Percentiles rank a stretch among this genome's conserved stretches.
Evolutionary conservation across 768 basidiomycete genomes (phyloP).

Genomic region (Termitomyces sp.): DNA sequence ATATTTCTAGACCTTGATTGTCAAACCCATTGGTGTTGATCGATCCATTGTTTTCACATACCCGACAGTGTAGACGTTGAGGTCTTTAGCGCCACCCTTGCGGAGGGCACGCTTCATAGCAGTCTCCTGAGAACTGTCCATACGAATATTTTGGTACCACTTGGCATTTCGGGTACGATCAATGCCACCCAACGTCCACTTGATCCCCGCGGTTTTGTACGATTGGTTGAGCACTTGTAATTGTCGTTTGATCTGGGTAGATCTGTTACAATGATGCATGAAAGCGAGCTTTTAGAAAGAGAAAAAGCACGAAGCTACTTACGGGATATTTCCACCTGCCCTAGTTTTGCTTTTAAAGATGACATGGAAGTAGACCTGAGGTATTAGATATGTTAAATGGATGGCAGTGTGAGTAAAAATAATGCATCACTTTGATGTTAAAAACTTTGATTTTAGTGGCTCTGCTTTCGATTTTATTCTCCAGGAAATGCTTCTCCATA

Average conservation of each 20-base stretch:
- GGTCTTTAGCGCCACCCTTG: neutral
- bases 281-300: no score
- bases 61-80: neutral
- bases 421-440: no score
- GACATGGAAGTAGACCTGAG: neutral
- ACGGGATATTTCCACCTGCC: neutral
- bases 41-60: neutral
- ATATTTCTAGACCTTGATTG: neutral
- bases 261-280: neutral
- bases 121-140: neutral
- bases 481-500: no score
- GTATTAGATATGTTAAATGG: no score
- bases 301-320: neutral
- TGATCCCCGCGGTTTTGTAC: neutral
- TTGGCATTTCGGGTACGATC: neutral
- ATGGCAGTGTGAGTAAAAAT: no score
- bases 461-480: no score
- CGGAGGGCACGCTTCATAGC: neutral
- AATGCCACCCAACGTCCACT: neutral
- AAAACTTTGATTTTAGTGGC: no score
- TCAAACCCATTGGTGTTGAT: neutral
- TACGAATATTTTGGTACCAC: neutral
- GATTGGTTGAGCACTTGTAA: neutral
- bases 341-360: neutral
- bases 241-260: neutral